Evolutionary conservation across 306 rosid species (phyloP).

Genomic region (Albizia julibrissin): DNA sequence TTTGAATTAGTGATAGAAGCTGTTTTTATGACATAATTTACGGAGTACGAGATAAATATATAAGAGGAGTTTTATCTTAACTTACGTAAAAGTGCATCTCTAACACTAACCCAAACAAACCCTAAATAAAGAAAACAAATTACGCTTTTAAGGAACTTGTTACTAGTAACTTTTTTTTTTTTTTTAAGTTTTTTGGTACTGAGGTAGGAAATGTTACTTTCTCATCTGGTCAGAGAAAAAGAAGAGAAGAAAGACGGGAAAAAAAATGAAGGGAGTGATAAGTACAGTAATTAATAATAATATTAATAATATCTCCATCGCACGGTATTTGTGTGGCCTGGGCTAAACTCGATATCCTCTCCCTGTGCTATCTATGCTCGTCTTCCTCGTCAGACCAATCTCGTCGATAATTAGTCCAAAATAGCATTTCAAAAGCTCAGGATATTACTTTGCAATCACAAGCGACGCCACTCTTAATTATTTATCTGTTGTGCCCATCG

Average conservation of each 20-base stretch:
- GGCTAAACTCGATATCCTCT: conserved; percentile 59
- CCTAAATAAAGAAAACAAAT: not conserved
- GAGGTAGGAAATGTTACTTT: too few relatives aligned
- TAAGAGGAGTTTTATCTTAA: too few relatives aligned
- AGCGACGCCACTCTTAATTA: conserved; percentile 21
- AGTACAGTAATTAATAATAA: conserved; percentile 10
- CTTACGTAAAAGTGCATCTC: too few relatives aligned
- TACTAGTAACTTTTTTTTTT: too few relatives aligned
- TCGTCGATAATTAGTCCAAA: conserved; percentile 40
- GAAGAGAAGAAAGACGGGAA: too few relatives aligned
- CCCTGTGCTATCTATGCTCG: conserved; percentile 52
- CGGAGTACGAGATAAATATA: too few relatives aligned
- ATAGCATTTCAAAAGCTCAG: conserved; percentile 10
- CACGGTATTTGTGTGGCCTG: conserved; percentile 91
- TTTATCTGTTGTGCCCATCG: not conserved
- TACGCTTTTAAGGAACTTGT: too few relatives aligned
- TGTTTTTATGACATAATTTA: too few relatives aligned
- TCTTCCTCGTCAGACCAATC: conserved; percentile 48
- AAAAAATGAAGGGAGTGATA: not conserved
- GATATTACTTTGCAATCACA: conserved; percentile 17
- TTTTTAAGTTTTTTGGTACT: too few relatives aligned
- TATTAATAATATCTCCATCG: conserved; percentile 38
- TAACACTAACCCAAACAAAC: too few relatives aligned
- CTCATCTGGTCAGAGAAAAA: not conserved
- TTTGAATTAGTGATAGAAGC: too few relatives aligned